A percentile compares a stretch with the other conserved stretches of the same genome.
phyloP scores from a whole-genome alignment of 2,329 filamentous ascomycete genomes.

The Clarireedia monteithiana region DNA sequence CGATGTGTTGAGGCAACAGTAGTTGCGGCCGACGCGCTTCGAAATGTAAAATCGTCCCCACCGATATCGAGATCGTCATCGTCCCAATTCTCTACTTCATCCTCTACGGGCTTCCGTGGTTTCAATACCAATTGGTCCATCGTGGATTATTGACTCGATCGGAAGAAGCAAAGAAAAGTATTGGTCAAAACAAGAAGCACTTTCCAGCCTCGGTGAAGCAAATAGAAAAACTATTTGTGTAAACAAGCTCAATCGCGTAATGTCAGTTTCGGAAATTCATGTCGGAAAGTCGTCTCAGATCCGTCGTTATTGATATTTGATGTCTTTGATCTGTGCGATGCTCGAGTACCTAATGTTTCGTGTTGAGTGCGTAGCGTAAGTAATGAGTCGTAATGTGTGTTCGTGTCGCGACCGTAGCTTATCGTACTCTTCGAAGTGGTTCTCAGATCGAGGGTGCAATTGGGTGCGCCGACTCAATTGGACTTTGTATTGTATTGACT shows the following conservation, averaged over 20 bases:
- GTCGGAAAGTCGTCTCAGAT: background rate
- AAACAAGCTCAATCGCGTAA: slow-evolving; percentile 16
- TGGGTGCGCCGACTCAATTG: background rate
- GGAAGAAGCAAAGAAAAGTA: background rate
- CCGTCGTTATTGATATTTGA: background rate
- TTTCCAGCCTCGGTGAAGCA: slow-evolving; percentile 2
- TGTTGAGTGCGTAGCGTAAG: background rate
- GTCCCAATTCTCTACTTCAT: slow-evolving; percentile 69
- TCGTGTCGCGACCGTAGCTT: background rate
- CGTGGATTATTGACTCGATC: background rate
- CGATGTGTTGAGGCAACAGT: slow-evolving; percentile 46
- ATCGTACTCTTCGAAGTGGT: background rate
- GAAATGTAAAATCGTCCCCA: slow-evolving; percentile 55
- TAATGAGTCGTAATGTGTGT: background rate
- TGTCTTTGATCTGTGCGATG: background rate
- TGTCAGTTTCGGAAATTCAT: slow-evolving; percentile 23
- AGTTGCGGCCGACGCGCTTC: slow-evolving; percentile 37
- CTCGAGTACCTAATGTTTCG: background rate
- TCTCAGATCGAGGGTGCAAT: background rate
- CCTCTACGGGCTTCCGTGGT: slow-evolving; percentile 34
- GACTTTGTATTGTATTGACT: background rate
- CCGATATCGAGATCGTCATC: slow-evolving; percentile 69
- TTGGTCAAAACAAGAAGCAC: background rate
- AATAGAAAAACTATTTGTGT: slow-evolving; percentile 11
- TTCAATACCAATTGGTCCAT: slow-evolving; percentile 29